Evolutionary conservation across 2,329 filamentous ascomycete genomes (phyloP).

Genomic region (Epichloe brachyelytri): DNA sequence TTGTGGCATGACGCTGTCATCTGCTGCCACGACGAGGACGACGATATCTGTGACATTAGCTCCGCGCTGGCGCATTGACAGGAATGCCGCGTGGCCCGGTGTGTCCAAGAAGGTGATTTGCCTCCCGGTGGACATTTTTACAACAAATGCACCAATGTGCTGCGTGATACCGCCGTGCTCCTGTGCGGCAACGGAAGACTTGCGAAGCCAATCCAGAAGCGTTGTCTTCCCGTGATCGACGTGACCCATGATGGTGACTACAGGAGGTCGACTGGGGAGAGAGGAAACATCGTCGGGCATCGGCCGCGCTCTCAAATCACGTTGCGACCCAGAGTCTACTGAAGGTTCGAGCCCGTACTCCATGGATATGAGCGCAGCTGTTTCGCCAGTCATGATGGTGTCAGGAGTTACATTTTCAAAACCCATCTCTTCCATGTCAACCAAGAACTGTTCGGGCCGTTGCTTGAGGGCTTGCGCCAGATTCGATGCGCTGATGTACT

Average conservation of each 20-base stretch:
- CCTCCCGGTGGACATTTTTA: conserved; percentile 73
- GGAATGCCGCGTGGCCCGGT: conserved; percentile 87
- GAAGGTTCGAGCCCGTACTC: conserved; percentile 88
- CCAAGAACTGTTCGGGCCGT: conserved; percentile 55
- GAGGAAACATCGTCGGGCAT: conserved; percentile 51
- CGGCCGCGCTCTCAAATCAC: conserved; percentile 62
- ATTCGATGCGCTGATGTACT: conserved; percentile 82
- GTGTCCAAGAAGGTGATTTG: conserved; percentile 95
- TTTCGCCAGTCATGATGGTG: conserved; percentile 82
- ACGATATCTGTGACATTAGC: conserved; percentile 96
- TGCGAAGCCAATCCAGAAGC: conserved; percentile 81
- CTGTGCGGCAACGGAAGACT: conserved; percentile 78
- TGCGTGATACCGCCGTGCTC: conserved; percentile 97
- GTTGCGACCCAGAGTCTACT: conserved; percentile 49
- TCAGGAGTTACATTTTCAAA: conserved; percentile 76
- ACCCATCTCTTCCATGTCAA: conserved; percentile 69
- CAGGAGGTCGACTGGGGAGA: conserved; percentile 68
- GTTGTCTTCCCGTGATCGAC: conserved; percentile 99
- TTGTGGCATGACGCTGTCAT: conserved; percentile 95
- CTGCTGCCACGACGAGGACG: conserved; percentile 86
- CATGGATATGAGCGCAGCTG: conserved; percentile 75
- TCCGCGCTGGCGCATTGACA: conserved; percentile 90
- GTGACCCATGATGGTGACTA: conserved; percentile 98
- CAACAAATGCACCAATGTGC: conserved; percentile 95
- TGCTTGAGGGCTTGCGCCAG: conserved; percentile 65